phyloP scores from a whole-genome alignment of 768 basidiomycete species.

The Naganishia antarctica region DNA sequence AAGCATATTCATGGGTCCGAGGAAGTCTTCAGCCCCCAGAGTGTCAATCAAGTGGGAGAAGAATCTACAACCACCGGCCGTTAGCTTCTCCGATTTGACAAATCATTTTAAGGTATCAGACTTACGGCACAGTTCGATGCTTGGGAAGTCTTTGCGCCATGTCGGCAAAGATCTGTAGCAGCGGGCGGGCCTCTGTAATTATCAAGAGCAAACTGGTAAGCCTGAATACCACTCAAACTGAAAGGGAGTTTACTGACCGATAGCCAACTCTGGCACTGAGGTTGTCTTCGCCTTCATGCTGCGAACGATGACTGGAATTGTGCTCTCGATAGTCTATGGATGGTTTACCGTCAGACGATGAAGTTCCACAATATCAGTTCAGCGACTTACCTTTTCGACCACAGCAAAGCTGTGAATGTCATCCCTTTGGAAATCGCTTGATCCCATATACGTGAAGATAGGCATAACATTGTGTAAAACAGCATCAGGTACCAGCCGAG shows the following conservation, averaged over 20 bases:
- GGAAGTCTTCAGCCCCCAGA: conserved; percentile 72
- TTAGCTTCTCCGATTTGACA: background rate
- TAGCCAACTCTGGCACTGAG: conserved; percentile 60
- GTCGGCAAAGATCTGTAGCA: conserved; percentile 87
- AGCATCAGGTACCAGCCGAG: conserved; percentile 78
- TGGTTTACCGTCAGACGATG: too few relatives aligned
- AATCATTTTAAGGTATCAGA: background rate
- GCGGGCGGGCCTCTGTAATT: conserved; percentile 59
- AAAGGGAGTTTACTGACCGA: conserved; percentile 48
- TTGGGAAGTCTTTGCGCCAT: conserved; percentile 86
- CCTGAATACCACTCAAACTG: background rate
- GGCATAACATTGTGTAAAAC: conserved; percentile 95
- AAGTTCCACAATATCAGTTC: background rate
- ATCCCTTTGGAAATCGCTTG: conserved; percentile 94
- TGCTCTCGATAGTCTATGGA: conserved; percentile 77
- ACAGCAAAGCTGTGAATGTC: conserved; percentile 93
- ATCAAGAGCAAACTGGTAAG: background rate
- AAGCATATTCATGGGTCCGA: conserved; percentile 76
- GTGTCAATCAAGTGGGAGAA: conserved; percentile 80
- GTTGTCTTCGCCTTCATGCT: conserved; percentile 63
- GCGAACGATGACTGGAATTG: conserved; percentile 85
- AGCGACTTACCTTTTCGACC: conserved; percentile 63
- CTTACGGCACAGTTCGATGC: conserved; percentile 70
- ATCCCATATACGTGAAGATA: conserved; percentile 98
- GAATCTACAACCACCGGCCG: conserved; percentile 58